Base-by-base conservation (phyloP, 495 filamentous ascomycete genomes). In the Lasiosphaeria hispida region DNA sequence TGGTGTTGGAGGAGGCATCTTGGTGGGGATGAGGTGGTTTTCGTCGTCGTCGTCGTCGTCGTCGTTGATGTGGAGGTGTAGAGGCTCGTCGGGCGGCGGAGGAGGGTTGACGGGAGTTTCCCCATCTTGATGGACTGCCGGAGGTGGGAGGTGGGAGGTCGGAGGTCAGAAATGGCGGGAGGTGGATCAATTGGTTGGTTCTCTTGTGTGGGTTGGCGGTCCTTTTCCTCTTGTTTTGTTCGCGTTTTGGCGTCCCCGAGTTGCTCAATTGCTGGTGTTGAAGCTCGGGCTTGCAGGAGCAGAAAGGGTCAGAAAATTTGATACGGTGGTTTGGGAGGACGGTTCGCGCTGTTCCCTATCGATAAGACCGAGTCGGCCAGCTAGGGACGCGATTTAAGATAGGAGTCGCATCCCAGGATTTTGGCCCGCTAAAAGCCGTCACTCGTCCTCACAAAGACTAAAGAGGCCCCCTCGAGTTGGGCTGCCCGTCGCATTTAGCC, bases 91-190 rank as follows among this genome's bases (percentile, higher is more conserved):
- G 60, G 62, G 14, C 62, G 61, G 45, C 59, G 62, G 38, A 71
- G 64, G 60, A 64, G 15, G 49, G 62, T 45, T 9, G 62, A 38
- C 35, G 70, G 62, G 64, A 71, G 62, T 45, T 65, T 71, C 30
- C 69, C 61, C 69, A 70, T 70, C 13, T 35, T 66, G 58, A 13
- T 43, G 43, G 55, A 5, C 5, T 51, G 41, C 19, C 40, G 43
- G 36, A 14, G 51, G 18, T 18, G 53, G 39, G 38, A 40, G 48
- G 8, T 50, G 40, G 48, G 23, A 14, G 44, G 40, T 52, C 8
- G 2, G 30, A 18, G 23, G 15, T 55, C 11, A 35, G 34, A 35
- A 10, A 18, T 4, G 45, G 17, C 11, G 11, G 36, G 38, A 37
- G 2, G n/a, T 7, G 30, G 35, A n/a, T 35, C 38, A 48, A 61